Percentiles rank a stretch among this genome's conserved stretches.
These are phyloP conservation scores for Ganoderma boninense DNA, from an alignment of 1,284 basidiomycete species.

Conservation along the genomic window DNA sequence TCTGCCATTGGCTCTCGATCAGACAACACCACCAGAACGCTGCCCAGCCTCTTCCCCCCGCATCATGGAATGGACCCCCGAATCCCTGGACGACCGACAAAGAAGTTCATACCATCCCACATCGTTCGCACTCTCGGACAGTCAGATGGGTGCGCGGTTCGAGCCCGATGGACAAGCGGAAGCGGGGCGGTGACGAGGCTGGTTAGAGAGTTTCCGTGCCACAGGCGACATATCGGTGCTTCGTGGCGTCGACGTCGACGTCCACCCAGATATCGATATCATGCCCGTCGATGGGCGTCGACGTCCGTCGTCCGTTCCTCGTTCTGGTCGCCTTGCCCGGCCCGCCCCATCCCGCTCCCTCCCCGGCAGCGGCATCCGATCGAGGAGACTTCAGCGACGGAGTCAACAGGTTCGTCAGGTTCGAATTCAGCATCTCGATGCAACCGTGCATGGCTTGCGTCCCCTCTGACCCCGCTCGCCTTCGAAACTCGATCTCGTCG, in stretches of 20 bases:
- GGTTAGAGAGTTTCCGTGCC: background rate
- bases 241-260: background rate
- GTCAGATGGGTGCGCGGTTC: background rate
- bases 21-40: background rate
- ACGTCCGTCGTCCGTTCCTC: background rate
- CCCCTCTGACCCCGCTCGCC: too few species aligned
- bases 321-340: background rate
- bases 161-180: background rate
- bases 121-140: background rate
- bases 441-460: too few species aligned
- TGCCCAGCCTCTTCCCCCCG: background rate
- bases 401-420: too few species aligned
- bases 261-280: background rate
- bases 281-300: background rate
- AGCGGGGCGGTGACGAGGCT: background rate
- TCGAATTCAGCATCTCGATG: too few species aligned
- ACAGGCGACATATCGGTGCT: background rate
- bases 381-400: background rate
- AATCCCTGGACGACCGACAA: background rate
- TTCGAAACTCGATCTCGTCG: too few species aligned
- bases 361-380: background rate
- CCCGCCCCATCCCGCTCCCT: background rate
- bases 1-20: background rate
- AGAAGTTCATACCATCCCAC: background rate
- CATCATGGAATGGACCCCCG: background rate